phyloP scores from a whole-genome alignment of 257 asterid genomes.

The Nicotiana tabacum region DNA sequence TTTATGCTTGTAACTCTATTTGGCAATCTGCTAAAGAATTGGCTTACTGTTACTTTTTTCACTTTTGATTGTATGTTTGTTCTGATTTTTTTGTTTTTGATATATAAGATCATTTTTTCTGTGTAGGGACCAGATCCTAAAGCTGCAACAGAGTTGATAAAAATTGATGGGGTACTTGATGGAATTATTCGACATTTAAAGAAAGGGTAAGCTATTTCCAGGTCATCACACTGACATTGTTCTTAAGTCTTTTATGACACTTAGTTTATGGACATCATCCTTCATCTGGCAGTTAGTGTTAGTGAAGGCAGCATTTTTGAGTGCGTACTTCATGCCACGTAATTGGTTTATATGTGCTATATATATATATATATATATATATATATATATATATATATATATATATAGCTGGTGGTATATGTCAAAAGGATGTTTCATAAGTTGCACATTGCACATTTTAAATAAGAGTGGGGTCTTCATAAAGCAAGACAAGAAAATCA shows the following conservation, averaged over 20 bases:
- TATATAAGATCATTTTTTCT: conserved; percentile 14
- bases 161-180: conserved; percentile 69
- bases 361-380: not conserved
- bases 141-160: conserved; percentile 83
- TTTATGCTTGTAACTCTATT: not conserved
- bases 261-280: not conserved
- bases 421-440: not conserved
- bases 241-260: not conserved
- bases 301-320: not conserved
- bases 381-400: too few species aligned
- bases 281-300: not conserved
- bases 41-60: not conserved
- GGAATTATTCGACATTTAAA: conserved; percentile 74
- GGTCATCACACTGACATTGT: not conserved
- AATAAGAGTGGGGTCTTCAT: not conserved
- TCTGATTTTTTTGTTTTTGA: not conserved
- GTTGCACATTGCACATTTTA: not conserved
- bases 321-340: not conserved
- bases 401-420: not conserved
- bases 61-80: not conserved
- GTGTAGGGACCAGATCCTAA: conserved; percentile 77
- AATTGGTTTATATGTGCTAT: not conserved
- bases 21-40: not conserved
- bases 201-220: conserved; percentile 60
- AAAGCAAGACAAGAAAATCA: not conserved